Evolutionary conservation across 768 basidiomycete genomes (phyloP), one percentile per base, ranked within the genome.

Genomic region (Asterophora lycoperdoides): DNA sequence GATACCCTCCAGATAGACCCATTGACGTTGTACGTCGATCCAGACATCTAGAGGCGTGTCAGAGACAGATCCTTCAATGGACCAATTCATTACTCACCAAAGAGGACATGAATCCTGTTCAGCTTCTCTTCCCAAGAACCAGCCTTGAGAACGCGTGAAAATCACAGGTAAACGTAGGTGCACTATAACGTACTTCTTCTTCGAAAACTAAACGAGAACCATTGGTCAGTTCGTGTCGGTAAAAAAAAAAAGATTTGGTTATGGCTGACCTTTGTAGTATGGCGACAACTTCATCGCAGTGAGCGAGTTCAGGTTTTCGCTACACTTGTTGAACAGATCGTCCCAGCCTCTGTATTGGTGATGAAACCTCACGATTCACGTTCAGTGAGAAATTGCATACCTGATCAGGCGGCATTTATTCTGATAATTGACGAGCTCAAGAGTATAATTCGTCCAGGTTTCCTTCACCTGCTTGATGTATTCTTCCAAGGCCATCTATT

Each of bases 21-120:
- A 99, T 72, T 99, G 96, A 6, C 96, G 83, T 59, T 99, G 96
- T 13, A 99, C 96, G 58, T 99, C 96, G 57, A 99, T 96, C 96
- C 96, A 99, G 32, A 98, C 88, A 67, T 99, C 91, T 92, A 55
- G 13, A 37, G 32, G 0, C 5, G 33, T 28, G 29, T 49, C 19
- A 5, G 38, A 52, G 38, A 64, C 44, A 36, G 26, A 34, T 33
- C 47, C 34, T 28, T 39, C 14, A 20, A 26, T 45, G 19, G 8
- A 23, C 23, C 23, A 6, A 10, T 23, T n/a, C 1, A 29, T 9
- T 1, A 1, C 62, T 59, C 52, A 90, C 90, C 95, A 61, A 99
- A 98, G 8, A 99, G 78, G 28, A 96, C 93, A 59, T 98, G 95
- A 32, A 98, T 87, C 33, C 93, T 81, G 66, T 97, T 98, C 14